Evolutionary conservation across 352 stramenopile genomes (phyloP).

Genomic region (Phytophthora sansomeana): DNA sequence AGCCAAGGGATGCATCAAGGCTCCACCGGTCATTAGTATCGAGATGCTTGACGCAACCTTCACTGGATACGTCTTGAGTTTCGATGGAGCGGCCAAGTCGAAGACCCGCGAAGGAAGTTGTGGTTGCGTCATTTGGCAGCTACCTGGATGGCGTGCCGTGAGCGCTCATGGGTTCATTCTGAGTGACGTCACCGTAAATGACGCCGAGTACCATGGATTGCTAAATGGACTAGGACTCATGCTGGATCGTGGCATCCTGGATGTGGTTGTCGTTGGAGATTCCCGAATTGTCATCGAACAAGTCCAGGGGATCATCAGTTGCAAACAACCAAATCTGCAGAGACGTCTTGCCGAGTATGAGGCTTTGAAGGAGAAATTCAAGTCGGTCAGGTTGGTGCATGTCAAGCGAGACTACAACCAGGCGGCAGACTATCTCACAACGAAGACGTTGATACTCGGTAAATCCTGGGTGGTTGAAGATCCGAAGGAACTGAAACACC

Average conservation of each 20-base stretch:
- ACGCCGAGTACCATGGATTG: slow-evolving; percentile 4
- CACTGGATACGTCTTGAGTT: no score
- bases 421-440: no score
- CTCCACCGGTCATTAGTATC: neutral
- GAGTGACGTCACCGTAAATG: slow-evolving; percentile 5
- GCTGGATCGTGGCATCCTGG: neutral
- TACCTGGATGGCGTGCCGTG: neutral
- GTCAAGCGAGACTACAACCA: no score
- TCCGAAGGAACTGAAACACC: no score
- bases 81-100: no score
- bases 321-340: neutral
- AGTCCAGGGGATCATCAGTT: neutral
- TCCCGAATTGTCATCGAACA: neutral
- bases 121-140: neutral
- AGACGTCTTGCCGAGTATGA: no score
- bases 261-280: neutral
- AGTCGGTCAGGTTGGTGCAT: no score
- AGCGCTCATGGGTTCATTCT: neutral
- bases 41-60: no score
- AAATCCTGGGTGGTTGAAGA: no score
- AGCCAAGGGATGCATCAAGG: slow-evolving; percentile 9
- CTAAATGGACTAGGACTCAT: neutral
- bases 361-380: no score
- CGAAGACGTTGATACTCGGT: no score
- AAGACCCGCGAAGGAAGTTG: no score